A percentile compares a stretch with the other conserved stretches of the same genome.
These are phyloP conservation scores for Aspergillus nomiae DNA, from an alignment of 2,329 filamentous ascomycete species.

Conservation along the genomic window DNA sequence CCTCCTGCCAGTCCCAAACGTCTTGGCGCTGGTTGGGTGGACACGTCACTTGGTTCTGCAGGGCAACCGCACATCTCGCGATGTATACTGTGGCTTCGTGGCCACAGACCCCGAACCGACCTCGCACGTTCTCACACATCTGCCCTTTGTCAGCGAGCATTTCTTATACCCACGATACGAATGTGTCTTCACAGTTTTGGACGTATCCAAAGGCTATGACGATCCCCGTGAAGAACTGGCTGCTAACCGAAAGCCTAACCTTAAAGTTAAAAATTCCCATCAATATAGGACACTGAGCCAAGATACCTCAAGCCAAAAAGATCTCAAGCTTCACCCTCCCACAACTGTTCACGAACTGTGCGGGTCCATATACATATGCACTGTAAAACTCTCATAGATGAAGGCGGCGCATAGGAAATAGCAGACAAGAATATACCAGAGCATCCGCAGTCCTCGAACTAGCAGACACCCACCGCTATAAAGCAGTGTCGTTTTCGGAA, in stretches of 20 bases:
- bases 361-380: neutral
- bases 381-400: neutral
- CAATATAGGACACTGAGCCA: neutral
- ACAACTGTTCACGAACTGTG: neutral
- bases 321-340: neutral
- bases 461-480: neutral
- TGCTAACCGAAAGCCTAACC: neutral
- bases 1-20: conserved; percentile 24
- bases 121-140: conserved; percentile 24
- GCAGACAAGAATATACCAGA: neutral
- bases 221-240: neutral
- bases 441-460: neutral
- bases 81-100: conserved; percentile 23
- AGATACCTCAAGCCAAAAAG: neutral
- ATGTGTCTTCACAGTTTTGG: conserved; percentile 2
- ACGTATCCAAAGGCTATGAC: neutral
- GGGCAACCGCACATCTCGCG: conserved; percentile 18
- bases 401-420: neutral
- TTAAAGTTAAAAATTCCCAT: neutral
- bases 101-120: conserved; percentile 20
- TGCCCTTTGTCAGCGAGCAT: neutral
- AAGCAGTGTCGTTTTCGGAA: neutral
- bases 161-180: neutral
- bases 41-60: conserved; percentile 18
- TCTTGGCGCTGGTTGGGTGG: conserved; percentile 19